phyloP scores from a whole-genome alignment of 306 rosid species.

The Sophora flavescens region DNA sequence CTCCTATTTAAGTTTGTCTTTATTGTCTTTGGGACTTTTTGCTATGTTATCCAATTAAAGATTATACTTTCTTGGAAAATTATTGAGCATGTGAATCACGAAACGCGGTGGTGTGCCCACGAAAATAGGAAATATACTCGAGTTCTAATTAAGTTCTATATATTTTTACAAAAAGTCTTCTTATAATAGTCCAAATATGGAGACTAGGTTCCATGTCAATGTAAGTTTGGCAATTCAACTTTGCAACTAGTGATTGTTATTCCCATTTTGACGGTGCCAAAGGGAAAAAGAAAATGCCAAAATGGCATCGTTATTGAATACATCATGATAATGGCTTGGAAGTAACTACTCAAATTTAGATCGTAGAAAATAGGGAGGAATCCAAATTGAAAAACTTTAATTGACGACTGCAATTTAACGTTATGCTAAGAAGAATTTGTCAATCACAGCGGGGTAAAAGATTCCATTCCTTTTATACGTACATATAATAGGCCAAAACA shows the following conservation, averaged over 20 bases:
- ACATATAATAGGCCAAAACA: not conserved
- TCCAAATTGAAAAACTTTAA: conserved; percentile 14
- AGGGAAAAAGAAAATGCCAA: not conserved
- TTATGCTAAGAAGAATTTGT: conserved; percentile 32
- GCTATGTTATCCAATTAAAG: not conserved
- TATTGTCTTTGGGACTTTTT: conserved; percentile 4
- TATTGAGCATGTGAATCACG: conserved; percentile 39
- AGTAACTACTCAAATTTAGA: not conserved
- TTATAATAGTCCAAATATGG: conserved; percentile 5
- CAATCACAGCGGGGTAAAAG: not conserved
- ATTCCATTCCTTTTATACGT: not conserved
- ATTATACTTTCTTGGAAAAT: conserved; percentile 27
- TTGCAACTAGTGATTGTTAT: not conserved
- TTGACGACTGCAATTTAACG: conserved; percentile 1
- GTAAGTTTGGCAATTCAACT: conserved; percentile 17
- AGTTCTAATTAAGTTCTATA: not conserved
- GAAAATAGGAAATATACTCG: not conserved
- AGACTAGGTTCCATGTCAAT: not conserved
- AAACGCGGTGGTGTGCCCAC: not conserved
- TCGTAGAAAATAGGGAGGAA: conserved; percentile 15
- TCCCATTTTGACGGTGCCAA: conserved; percentile 22
- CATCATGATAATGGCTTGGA: not conserved
- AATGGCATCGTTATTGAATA: conserved; percentile 2
- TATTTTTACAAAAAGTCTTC: conserved; percentile 3
- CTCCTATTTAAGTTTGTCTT: conserved; percentile 48